Base-by-base conservation (phyloP, 805 yeast genomes). In the Metschnikowia henanensis region DNA sequence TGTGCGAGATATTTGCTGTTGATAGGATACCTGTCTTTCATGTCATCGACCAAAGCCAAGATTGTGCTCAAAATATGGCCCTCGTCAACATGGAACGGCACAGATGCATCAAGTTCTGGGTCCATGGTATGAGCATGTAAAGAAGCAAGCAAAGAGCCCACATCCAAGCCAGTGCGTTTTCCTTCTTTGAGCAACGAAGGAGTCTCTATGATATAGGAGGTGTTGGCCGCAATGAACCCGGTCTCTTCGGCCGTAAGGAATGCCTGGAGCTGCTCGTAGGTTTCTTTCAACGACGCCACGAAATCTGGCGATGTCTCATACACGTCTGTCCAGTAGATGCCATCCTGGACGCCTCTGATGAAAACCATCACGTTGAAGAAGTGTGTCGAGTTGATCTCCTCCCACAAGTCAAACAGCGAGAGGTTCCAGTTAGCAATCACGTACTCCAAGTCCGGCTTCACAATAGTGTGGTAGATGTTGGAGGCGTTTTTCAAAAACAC, bases 341-440 rank as follows among this genome's bases (percentile, higher is more conserved):
- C 95, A 46, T 77, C 65, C 32, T 72, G 66, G 17, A 91, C 53
- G 0, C 95, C 86, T 48, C 82, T 77, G 48, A 86, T 69, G 62
- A 89, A 96, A 4, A 83, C 79, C 55, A 87, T 62, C 12, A 84
- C 70, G 1, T 96, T 91, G 64, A 88, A 92, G 49, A 89, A 82
- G 62, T 91, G 97, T 38, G 70, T 56, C 0, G 91, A 80, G 46
- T 80, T 60, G 38, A 86, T 71, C 63, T 91, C 98, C 66, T 91
- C 98, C 98, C 98, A 91, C 33, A 91, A 70, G 65, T 91, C 97
- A 67, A 87, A 92, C n/a, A 88, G 83, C 5, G 65, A 62, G 9
- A 64, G 59, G 10, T 65, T 56, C 97, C 97, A 92, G 55, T 77
- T 73, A 4, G 63, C 57, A n/a, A 75, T 50, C 18, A 86, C 73